Base-by-base conservation (phyloP, 2,329 filamentous ascomycete genomes). In the Fusarium sp. region DNA sequence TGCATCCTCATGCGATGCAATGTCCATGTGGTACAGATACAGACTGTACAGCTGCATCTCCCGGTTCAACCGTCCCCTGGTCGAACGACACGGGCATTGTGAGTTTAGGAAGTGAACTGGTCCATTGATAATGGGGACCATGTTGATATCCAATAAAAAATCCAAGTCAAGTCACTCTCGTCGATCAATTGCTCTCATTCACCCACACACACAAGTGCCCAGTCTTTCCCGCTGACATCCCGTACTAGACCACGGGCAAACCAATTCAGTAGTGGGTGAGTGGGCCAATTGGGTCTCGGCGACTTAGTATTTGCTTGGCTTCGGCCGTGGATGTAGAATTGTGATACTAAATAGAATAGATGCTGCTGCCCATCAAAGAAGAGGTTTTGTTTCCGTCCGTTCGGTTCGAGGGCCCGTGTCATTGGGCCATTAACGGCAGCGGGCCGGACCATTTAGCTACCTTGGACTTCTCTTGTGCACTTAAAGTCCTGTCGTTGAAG, bases 401-500 rank as follows among this genome's bases (percentile, higher is more conserved):
- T 56, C 23, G 45, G 38, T 21, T 21, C 11, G 40, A 47, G 49
- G 32, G 44, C 17, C 44, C 34, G 26, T 63, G 39, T 26, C 32
- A 68, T 58, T 64, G 59, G 59, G 39, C 43, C 28, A 48, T 15
- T n/a, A 65, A 53, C 59, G 60, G 65, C 65, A 59, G 46, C 65
- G 59, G 54, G 44, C 60, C 54, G 65, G 49, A 56, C 30, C 65
- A 65, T 52, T 32, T 38, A 34, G 39, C 23, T 42, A 43, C 26
- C 9, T 26, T 28, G 10, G 28, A 38, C 26, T 32, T 43, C 47
- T 36, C 11, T 15, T 19, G n/a, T 21, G 21, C 49, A 14, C 19
- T 42, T 20, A 6, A 44, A 24, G 23, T 53, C 15, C 6, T 10
- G 6, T 21, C 20, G 23, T 19, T 36, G n/a, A 46, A 36, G 21